These are phyloP conservation scores for Botrytis galanthina DNA, from an alignment of 2,329 filamentous ascomycete species.

Conservation along the genomic window DNA sequence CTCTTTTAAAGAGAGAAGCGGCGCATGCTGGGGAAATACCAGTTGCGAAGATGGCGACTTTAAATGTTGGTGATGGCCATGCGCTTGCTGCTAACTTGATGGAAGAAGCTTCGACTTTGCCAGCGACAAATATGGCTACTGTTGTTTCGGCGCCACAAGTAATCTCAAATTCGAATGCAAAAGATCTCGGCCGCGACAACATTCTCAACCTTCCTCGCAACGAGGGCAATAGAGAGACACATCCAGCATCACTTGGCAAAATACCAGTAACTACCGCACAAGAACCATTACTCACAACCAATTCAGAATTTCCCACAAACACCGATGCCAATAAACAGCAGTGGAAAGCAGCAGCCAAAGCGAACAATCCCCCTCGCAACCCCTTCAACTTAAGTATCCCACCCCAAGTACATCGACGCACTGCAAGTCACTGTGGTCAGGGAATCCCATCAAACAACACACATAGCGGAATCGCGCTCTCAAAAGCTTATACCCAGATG, in stretches of 20 bases:
- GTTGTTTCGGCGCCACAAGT: neutral
- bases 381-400: neutral
- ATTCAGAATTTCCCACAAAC: slow-evolving; percentile 1
- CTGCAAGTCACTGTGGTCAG: neutral
- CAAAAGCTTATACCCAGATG: neutral
- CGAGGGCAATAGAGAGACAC: neutral
- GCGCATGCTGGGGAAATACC: neutral
- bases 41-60: neutral
- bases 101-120: neutral
- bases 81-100: neutral
- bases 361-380: neutral
- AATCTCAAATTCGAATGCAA: neutral
- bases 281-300: neutral
- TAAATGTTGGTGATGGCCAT: neutral
- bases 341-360: neutral
- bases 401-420: slow-evolving; percentile 1
- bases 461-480: neutral
- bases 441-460: neutral
- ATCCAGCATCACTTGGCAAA: neutral
- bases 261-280: no score
- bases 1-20: neutral
- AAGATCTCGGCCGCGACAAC: neutral
- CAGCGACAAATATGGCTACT: neutral
- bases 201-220: neutral
- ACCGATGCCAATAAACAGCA: neutral